phyloP scores from a whole-genome alignment of 768 basidiomycete species.

The Xerocomus spinulosus region DNA sequence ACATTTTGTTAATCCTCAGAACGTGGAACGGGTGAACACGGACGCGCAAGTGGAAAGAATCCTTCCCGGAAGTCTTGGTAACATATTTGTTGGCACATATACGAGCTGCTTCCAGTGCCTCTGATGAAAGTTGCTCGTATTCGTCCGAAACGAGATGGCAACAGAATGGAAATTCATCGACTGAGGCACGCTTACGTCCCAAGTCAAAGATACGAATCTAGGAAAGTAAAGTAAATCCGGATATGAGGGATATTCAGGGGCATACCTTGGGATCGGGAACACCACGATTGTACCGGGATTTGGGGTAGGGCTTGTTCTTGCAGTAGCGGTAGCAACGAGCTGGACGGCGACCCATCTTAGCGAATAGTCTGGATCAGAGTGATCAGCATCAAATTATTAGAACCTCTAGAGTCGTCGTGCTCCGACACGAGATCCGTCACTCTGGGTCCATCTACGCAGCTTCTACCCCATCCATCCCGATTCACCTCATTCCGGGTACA shows the following conservation, averaged over 20 bases:
- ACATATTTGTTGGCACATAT: constrained; percentile 99
- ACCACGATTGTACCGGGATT: constrained; percentile 96
- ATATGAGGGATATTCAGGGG: not conserved
- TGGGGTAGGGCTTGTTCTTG: constrained; percentile 99
- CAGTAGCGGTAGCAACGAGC: constrained; percentile 99
- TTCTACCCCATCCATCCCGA: constrained; percentile 12
- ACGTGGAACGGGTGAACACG: constrained; percentile 99
- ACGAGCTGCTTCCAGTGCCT: constrained; percentile 96
- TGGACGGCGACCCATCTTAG: constrained; percentile 89
- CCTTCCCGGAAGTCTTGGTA: constrained; percentile 96
- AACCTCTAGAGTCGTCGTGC: not conserved
- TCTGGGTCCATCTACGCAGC: constrained; percentile 9
- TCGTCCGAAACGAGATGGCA: constrained; percentile 96
- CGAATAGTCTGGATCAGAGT: constrained; percentile 8
- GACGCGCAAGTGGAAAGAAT: constrained; percentile 97
- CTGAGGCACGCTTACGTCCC: constrained; percentile 91
- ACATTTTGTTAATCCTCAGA: constrained; percentile 99
- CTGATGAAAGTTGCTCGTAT: constrained; percentile 93
- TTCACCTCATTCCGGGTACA: not conserved
- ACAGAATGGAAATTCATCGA: constrained; percentile 98
- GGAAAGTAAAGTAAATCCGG: not conserved
- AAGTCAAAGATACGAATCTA: constrained; percentile 97
- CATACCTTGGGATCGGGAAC: constrained; percentile 89
- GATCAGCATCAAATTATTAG: constrained; percentile 5
- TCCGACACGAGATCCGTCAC: not conserved